These are phyloP conservation scores for Cordyceps fumosorosea DNA, from an alignment of 2,329 filamentous ascomycete genomes.

Conservation along the genomic window DNA sequence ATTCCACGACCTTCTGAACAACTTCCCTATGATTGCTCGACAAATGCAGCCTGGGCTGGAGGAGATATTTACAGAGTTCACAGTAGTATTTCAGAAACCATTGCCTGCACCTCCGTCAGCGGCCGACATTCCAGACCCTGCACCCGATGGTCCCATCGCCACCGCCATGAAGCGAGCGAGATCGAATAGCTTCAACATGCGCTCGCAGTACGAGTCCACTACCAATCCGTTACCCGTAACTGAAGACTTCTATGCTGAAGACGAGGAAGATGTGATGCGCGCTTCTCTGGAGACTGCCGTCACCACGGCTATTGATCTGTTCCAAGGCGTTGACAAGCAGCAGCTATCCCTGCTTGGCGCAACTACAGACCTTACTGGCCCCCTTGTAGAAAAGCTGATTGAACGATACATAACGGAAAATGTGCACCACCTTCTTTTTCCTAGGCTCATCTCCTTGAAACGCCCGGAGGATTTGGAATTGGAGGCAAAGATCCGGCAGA, in stretches of 20 bases:
- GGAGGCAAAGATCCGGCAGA: constrained; percentile 83
- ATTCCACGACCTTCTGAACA: constrained; percentile 81
- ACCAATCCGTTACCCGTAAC: constrained; percentile 39
- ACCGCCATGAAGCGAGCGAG: constrained; percentile 49
- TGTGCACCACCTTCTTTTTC: constrained; percentile 84
- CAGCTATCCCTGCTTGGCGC: constrained; percentile 86
- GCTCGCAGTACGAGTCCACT: constrained; percentile 19
- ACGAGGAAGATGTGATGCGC: constrained; percentile 88
- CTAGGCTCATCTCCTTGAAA: constrained; percentile 70
- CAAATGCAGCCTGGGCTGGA: constrained; percentile 95
- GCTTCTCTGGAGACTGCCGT: constrained; percentile 86
- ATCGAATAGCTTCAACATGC: constrained; percentile 40
- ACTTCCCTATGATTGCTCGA: constrained; percentile 90
- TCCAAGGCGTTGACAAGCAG: constrained; percentile 92
- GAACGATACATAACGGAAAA: constrained; percentile 93
- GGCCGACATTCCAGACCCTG: constrained; percentile 50
- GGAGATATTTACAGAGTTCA: constrained; percentile 83
- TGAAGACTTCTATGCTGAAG: constrained; percentile 69
- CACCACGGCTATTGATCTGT: constrained; percentile 88
- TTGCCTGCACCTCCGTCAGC: constrained; percentile 68
- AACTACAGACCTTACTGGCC: constrained; percentile 88
- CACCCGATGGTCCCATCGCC: constrained; percentile 49
- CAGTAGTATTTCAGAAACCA: constrained; percentile 75
- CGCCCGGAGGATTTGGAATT: constrained; percentile 79
- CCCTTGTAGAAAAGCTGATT: constrained; percentile 86